Base-by-base conservation (phyloP, 225 moss, liverwort and hornwort genomes). In the Physcomitrium patens region DNA sequence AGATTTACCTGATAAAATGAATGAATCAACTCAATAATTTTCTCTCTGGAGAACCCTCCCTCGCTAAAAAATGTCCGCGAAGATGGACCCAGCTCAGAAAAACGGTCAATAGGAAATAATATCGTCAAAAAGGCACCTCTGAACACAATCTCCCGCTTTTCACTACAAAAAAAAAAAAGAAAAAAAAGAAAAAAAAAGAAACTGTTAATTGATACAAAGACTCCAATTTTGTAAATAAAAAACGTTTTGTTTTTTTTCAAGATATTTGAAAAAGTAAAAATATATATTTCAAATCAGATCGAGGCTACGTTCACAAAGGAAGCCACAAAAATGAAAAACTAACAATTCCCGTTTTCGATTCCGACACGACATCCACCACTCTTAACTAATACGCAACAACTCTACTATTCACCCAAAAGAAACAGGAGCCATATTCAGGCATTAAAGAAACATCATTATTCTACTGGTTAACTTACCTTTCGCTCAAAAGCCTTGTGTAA, bases 131-230 rank as follows among this genome's bases (percentile, higher is more conserved):
- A 89, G 42, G 84, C 68, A 31, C 84, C 84, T 73, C 69, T 76
- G 78, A 84, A 89, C 20, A 89, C 86, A 56, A 87, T 82, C 82
- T 89, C 87, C 80, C 72, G 86, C 75, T 82, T 87, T 68, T 89
- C 89, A 78, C 88, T 88, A 59, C 78, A 80, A 60, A 80, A 17
- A 19, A 47, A 69, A 12, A 74, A 61, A 53, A 68, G 9, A 63
- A 62, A 63, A n/a, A n/a, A n/a, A 80, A 60, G 78, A 17, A 19
- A 47, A 69, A 12, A 74, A 61, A 53, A 68, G 9, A 63, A 62
- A 63, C 63, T 44, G 63, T 81, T 78, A 75, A 7, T 37, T 37
- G 31, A 37, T 37, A 37, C 31, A 37, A 37, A 37, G 5, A 37
- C 31, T 37, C 31, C 31, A 37, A 37, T 4, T 37, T 37, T 37